Base-by-base conservation (phyloP, 352 stramenopile species). In the Globisporangium camurandrum region DNA sequence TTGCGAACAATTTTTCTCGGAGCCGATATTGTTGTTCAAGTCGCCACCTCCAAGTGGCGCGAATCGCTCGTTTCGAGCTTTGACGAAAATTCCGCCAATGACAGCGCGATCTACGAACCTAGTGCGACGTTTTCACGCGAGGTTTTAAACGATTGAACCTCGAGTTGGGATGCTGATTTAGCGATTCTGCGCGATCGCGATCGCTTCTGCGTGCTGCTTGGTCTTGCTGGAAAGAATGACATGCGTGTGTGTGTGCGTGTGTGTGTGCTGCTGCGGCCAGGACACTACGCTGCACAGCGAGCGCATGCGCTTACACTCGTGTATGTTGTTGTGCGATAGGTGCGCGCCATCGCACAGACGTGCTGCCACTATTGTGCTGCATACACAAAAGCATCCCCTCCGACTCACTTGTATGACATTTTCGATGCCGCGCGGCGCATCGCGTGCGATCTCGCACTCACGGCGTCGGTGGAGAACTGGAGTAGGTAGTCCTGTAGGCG, bases 331-430 rank as follows among this genome's bases (percentile, higher is more conserved):
- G 3, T 3, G 2, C 16, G 9, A n/a, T 8, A 24, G 20, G 16
- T 12, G 1, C 16, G 6, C 10, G 5, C 10, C 4, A 24, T 24
- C 17, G 36, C 36, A 4, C 36, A 24, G 5, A 41, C 10, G 12
- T 19, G 36, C 16, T 7, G 17, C 9, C 17, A 24, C 4, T 16
- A 24, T 19, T n/a, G n/a, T n/a, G n/a, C n/a, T 17, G 14, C 36
- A 26, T 19, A 26, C 43, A 12, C 38, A 19, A 19, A 46, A 38
- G n/a, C n/a, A n/a, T n/a, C n/a, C 38, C 24, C 14, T 56, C 30
- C 39, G 38, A 51, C 19, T 37, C 28, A 56, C 34, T 43, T 47
- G 57, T 62, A 64, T 67, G 41, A 57, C 53, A 31, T 36, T 17
- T n/a, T 19, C 17, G 36, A 41, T 20, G 36, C n/a, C n/a, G 17